These are phyloP conservation scores for Wallacemonas sp. DNA, from an alignment of 208 protist genomes.

Conservation along the genomic window DNA sequence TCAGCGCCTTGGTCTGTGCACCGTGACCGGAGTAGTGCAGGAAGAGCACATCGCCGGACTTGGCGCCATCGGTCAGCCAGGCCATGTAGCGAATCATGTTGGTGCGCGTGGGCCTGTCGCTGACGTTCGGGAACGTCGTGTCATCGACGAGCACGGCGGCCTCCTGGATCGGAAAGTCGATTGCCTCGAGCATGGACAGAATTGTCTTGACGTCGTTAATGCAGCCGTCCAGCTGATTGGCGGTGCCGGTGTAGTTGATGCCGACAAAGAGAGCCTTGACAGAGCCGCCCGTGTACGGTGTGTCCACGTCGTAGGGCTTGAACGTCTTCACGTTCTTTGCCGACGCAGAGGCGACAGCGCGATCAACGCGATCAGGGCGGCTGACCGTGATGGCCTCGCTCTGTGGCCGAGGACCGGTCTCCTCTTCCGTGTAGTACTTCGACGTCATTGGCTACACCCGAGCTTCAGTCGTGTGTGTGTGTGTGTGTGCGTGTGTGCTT, in stretches of 20 bases:
- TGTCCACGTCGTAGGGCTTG: conserved; percentile 38
- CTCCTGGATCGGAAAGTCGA: conserved; percentile 18
- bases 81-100: conserved; percentile 89
- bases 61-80: conserved; percentile 74
- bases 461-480: too few relatives aligned
- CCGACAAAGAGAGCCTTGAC: conserved; percentile 74
- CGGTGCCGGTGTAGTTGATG: conserved; percentile 68
- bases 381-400: conserved; percentile 27
- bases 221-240: conserved; percentile 54
- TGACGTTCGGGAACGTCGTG: conserved; percentile 29
- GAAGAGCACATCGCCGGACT: conserved; percentile 90
- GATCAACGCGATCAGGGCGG: conserved; percentile 35
- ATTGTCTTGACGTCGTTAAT: conserved; percentile 58
- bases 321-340: conserved; percentile 28
- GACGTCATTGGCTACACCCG: conserved; percentile 13
- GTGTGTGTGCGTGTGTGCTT: too few relatives aligned
- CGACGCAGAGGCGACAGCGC: conserved; percentile 22
- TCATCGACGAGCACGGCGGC: conserved; percentile 14
- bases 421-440: conserved; percentile 11
- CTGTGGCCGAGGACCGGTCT: conserved; percentile 4
- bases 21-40: conserved; percentile 93
- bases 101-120: conserved; percentile 68
- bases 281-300: conserved; percentile 44
- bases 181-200: background rate
- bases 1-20: conserved; percentile 48